Conservation (phyloP, 805 yeast genomes). For the Candida khao-thaluensis region DNA sequence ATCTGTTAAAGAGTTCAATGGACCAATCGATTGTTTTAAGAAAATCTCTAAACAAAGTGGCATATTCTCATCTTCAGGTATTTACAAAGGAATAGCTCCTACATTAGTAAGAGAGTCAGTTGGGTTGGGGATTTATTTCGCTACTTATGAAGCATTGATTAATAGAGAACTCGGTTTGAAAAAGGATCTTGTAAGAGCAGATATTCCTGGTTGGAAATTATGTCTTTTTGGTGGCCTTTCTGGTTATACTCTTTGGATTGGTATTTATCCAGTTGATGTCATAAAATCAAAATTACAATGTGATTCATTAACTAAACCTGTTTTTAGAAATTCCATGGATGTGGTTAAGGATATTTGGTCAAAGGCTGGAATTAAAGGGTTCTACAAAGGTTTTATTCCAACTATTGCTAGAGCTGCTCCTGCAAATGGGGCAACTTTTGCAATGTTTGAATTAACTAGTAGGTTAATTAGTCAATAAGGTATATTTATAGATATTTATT, state of each 20-base stretch:
- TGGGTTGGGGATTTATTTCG: constrained; percentile 86
- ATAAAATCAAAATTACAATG: constrained; percentile 85
- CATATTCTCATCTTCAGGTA: constrained; percentile 35
- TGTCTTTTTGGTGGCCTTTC: constrained; percentile 88
- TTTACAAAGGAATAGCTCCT: constrained; percentile 81
- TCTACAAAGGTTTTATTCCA: constrained; percentile 89
- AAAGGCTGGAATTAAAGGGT: constrained; percentile 69
- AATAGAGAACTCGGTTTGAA: constrained; percentile 56
- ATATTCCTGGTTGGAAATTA: constrained; percentile 83
- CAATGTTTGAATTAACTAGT: constrained; percentile 89
- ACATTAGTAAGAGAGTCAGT: constrained; percentile 81
- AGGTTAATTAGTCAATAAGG: constrained; percentile 45
- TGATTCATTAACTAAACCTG: constrained; percentile 56
- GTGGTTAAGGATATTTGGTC: constrained; percentile 55
- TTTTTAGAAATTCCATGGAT: constrained; percentile 54
- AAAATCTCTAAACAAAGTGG: constrained; percentile 59
- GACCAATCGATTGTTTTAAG: constrained; percentile 71
- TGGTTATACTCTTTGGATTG: constrained; percentile 87
- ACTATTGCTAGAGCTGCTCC: constrained; percentile 96
- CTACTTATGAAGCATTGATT: constrained; percentile 87
- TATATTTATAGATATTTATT: constrained; percentile 5
- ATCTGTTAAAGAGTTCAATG: constrained; percentile 50
- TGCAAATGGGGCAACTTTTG: constrained; percentile 95
- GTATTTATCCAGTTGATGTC: constrained; percentile 86
- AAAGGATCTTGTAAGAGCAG: constrained; percentile 50